Evolutionary conservation across 768 basidiomycete species (phyloP).

Genomic region (Lactarius sanguifluus): DNA sequence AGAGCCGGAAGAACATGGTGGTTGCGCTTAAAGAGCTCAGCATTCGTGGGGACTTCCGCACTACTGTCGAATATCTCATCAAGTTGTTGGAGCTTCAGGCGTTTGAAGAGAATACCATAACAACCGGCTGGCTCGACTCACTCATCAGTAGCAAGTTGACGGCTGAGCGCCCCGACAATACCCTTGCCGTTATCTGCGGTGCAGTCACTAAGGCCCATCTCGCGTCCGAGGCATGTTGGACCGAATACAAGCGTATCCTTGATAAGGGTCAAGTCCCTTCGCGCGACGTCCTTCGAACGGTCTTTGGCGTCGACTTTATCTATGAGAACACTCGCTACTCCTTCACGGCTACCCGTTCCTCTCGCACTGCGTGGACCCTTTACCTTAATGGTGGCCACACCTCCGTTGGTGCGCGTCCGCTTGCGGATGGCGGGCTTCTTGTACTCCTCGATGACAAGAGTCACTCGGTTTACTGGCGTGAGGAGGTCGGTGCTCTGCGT

Average conservation of each 20-base stretch:
- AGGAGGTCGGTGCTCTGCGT: conserved; percentile 92
- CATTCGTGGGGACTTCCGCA: conserved; percentile 98
- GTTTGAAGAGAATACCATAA: conserved; percentile 96
- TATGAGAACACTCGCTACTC: conserved; percentile 95
- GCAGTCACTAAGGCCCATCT: conserved; percentile 95
- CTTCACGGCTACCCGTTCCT: conserved; percentile 92
- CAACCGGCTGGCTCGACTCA: conserved; percentile 97
- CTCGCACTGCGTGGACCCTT: conserved; percentile 85
- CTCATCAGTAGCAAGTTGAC: conserved; percentile 97
- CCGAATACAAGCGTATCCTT: conserved; percentile 90
- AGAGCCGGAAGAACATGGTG: conserved; percentile 99
- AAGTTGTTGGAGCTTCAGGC: conserved; percentile 94
- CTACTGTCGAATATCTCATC: conserved; percentile 98
- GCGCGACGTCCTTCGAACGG: conserved; percentile 92
- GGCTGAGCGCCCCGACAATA: conserved; percentile 91
- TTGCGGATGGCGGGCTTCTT: conserved; percentile 94
- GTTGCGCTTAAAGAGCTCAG: conserved; percentile 97
- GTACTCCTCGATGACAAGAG: conserved; percentile 90
- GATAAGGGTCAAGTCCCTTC: conserved; percentile 98
- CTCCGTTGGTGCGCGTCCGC: conserved; percentile 85
- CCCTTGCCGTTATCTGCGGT: conserved; percentile 92
- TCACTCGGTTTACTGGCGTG: conserved; percentile 97
- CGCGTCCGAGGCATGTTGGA: conserved; percentile 84
- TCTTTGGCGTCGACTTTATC: conserved; percentile 96
- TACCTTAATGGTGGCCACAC: conserved; percentile 96